Base-by-base conservation (phyloP, 2,329 filamentous ascomycete species). In the Fulvia fulva region DNA sequence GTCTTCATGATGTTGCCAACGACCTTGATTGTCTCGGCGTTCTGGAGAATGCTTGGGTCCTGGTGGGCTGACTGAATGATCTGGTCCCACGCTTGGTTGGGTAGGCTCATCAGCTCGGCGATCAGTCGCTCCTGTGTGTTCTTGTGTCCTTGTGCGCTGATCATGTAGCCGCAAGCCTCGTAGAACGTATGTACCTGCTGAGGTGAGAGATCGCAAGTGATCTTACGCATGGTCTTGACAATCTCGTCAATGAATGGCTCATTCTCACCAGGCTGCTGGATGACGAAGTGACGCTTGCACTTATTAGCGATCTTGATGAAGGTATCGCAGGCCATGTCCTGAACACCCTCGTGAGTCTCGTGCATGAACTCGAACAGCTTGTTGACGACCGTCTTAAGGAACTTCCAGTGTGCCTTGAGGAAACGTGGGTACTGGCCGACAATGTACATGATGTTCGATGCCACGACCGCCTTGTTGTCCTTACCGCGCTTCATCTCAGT, bases 1-100 rank as follows among this genome's bases (percentile, higher is more conserved):
- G 94, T 99, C 83, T 99, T 99, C 94, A 99, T 99, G 73, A 99
- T 97, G 77, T 99, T 99, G 65, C 94, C 94, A 63, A 99, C 92
- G 66, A 99, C 87, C 80, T 99, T 99, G 79, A 99, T 97, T 0
- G 92, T 96, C 67, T 99, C 92, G 11, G 87, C 81, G 70, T 97
- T 91, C 74, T 97, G 91, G 12, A 99, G 81, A 65, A 94, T 91
- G 22, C 86, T 83, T 0, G 94, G 91, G 71, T 97, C 87, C 61
- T 88, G 82, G 55, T 90, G 94, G 23, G 94, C 94, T 71, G 89
- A 85, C 67, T 86, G 85, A 71, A 99, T 99, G 69, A 99, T 97
- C 69, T 88, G 85, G 71, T 97, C 92, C 94, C 94, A 99, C 21
- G 94, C 95, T 37, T 86, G 82, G 70, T 99, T 99, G 23, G 94